phyloP scores from a whole-genome alignment of 2,329 filamentous ascomycete species.

The Ophiostoma piceae region DNA sequence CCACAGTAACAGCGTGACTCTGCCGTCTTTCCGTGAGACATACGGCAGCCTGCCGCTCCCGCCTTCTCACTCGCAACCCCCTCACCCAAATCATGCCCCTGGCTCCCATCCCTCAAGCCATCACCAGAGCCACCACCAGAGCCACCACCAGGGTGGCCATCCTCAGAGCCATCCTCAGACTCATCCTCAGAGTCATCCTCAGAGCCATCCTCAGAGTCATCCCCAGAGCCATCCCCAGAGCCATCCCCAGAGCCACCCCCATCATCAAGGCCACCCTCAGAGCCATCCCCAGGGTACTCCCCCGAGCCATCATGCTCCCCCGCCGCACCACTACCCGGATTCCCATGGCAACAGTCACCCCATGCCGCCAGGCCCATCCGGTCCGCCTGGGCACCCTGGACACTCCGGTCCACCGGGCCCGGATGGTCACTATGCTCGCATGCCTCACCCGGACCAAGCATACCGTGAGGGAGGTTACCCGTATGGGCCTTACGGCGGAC shows the following conservation, averaged over 20 bases:
- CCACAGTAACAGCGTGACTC: constrained; percentile 20
- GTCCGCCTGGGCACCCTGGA: constrained; percentile 39
- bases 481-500: constrained; percentile 25
- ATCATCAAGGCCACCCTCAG: constrained; percentile 33
- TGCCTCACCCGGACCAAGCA: constrained; percentile 23
- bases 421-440: constrained; percentile 26
- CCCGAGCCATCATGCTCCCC: constrained; percentile 21
- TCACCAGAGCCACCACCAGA: not conserved
- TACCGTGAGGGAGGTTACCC: constrained; percentile 27
- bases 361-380: not conserved
- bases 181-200: not conserved
- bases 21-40: constrained; percentile 27
- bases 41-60: constrained; percentile 25
- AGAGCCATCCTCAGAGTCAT: not conserved
- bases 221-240: not conserved
- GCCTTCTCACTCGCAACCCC: constrained; percentile 12
- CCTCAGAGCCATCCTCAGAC: not conserved
- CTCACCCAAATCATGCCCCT: constrained; percentile 14
- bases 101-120: constrained; percentile 14
- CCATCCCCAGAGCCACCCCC: constrained; percentile 3
- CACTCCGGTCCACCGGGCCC: constrained; percentile 42
- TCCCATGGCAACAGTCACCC: constrained; percentile 31
- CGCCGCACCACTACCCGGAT: constrained; percentile 33
- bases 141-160: not conserved
- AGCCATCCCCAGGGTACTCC: constrained; percentile 18